A percentile compares a stretch with the other conserved stretches of the same genome.
phyloP scores from a whole-genome alignment of 495 filamentous ascomycete genomes.

The Aspergillus baeticus region DNA sequence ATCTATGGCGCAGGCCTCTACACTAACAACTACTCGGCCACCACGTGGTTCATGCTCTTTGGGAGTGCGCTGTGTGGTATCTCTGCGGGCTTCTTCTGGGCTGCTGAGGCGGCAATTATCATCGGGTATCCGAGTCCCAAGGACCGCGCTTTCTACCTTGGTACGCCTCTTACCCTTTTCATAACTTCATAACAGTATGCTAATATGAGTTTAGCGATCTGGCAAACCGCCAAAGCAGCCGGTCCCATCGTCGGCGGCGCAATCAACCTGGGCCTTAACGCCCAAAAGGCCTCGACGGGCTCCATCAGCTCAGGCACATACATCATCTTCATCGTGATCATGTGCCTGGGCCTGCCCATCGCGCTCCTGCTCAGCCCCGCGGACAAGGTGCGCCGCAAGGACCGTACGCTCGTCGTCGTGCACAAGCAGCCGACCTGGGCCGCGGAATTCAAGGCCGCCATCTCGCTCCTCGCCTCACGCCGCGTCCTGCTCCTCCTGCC shows the following conservation, averaged over 20 bases:
- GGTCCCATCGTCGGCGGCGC: conserved; percentile 34
- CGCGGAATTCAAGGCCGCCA: conserved; percentile 31
- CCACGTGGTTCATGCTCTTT: conserved; percentile 60
- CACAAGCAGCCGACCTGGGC: conserved; percentile 28
- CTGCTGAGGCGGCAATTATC: conserved; percentile 63
- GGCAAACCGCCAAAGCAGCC: conserved; percentile 34
- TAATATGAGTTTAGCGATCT: conserved; percentile 23
- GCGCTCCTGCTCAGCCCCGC: conserved; percentile 30
- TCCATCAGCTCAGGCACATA: conserved; percentile 30
- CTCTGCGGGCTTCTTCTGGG: conserved; percentile 67
- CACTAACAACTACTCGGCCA: conserved; percentile 62
- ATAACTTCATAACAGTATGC: background rate
- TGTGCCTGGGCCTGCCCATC: conserved; percentile 34
- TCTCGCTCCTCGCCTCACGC: conserved; percentile 26
- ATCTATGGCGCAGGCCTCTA: conserved; percentile 57
- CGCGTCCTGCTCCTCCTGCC: conserved; percentile 30
- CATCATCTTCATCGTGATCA: conserved; percentile 36
- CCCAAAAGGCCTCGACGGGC: conserved; percentile 21
- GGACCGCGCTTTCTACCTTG: conserved; percentile 51
- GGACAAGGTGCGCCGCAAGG: conserved; percentile 34
- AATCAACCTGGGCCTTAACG: conserved; percentile 33
- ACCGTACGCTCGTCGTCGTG: conserved; percentile 26
- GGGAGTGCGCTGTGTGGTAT: conserved; percentile 65
- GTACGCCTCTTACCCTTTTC: background rate
- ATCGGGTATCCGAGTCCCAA: conserved; percentile 60